phyloP scores from a whole-genome alignment of 2,329 filamentous ascomycete genomes.

The Colletotrichum liaoningense region DNA sequence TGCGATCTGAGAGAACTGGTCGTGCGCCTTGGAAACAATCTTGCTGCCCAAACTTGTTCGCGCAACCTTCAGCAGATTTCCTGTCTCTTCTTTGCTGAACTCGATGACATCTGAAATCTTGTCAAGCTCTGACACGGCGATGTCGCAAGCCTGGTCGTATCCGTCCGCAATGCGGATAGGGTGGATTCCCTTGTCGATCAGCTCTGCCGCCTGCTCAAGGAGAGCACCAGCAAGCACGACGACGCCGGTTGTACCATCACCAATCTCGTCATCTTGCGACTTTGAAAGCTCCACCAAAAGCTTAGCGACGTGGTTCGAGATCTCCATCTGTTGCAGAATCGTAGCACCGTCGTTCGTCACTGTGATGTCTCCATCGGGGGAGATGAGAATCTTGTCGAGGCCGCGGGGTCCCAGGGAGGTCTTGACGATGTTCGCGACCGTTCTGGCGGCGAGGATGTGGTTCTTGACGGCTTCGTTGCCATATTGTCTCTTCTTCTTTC shows the following conservation, averaged over 20 bases:
- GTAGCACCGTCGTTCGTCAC: conserved; percentile 99
- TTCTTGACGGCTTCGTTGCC: conserved; percentile 98
- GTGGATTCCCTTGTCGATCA: conserved; percentile 99
- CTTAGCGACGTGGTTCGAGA: conserved; percentile 98
- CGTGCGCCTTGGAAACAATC: conserved; percentile 98
- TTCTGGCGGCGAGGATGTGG: conserved; percentile 96
- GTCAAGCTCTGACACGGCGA: conserved; percentile 92
- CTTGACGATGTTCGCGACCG: conserved; percentile 97
- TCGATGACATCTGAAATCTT: conserved; percentile 91
- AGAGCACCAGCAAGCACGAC: conserved; percentile 95
- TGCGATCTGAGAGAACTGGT: conserved; percentile 97
- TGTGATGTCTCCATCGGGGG: conserved; percentile 97
- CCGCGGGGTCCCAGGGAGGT: conserved; percentile 95
- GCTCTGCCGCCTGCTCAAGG: conserved; percentile 94
- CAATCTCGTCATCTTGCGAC: conserved; percentile 98
- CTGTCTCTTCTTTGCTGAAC: conserved; percentile 82
- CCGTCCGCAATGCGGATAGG: conserved; percentile 98
- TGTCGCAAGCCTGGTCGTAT: conserved; percentile 97
- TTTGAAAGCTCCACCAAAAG: conserved; percentile 96
- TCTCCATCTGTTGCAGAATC: conserved; percentile 98
- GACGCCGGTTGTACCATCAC: conserved; percentile 97
- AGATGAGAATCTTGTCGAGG: conserved; percentile 99
- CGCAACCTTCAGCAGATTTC: conserved; percentile 93
- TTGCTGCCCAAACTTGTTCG: conserved; percentile 97
- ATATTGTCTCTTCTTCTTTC: conserved; percentile 96